Conservation (phyloP, 495 filamentous ascomycete species). For the Aspergillus bridgeri region DNA sequence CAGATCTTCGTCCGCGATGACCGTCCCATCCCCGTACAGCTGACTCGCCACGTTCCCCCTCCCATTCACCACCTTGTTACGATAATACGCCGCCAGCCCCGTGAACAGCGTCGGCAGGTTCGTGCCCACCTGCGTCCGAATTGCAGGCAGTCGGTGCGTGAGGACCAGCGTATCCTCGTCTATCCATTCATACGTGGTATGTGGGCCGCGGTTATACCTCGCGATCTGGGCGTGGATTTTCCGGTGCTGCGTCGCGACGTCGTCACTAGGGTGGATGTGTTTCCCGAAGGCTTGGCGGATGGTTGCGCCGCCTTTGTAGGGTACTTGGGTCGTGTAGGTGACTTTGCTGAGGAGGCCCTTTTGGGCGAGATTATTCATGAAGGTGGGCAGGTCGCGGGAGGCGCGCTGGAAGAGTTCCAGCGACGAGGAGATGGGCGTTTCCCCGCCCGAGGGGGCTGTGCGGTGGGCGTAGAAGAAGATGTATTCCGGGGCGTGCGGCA, state of each 20-base stretch:
- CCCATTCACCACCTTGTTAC: slow-evolving; percentile 26
- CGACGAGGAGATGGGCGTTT: slow-evolving; percentile 51
- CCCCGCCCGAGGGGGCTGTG: slow-evolving; percentile 40
- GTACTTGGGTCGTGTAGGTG: slow-evolving; percentile 43
- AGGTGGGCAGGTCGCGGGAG: slow-evolving; percentile 45
- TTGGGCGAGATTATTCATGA: slow-evolving; percentile 42
- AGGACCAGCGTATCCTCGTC: slow-evolving; percentile 36
- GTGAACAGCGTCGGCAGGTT: slow-evolving; percentile 52
- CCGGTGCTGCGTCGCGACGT: slow-evolving; percentile 32
- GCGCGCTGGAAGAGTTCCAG: slow-evolving; percentile 48
- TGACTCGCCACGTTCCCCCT: slow-evolving; percentile 25
- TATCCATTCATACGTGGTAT: slow-evolving; percentile 49
- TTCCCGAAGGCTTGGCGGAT: slow-evolving; percentile 52
- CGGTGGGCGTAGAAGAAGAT: slow-evolving; percentile 48
- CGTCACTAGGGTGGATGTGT: slow-evolving; percentile 43
- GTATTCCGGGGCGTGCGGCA: slow-evolving; percentile 52
- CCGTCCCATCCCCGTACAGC: slow-evolving; percentile 48
- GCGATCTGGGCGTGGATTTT: slow-evolving; percentile 54
- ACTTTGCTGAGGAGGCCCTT: slow-evolving; percentile 45
- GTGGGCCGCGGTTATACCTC: slow-evolving; percentile 30
- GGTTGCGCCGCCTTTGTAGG: slow-evolving; percentile 47
- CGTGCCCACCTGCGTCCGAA: slow-evolving; percentile 46
- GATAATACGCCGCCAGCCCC: slow-evolving; percentile 44
- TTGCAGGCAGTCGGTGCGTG: slow-evolving; percentile 42
- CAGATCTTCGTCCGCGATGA: slow-evolving; percentile 49